phyloP scores from a whole-genome alignment of 2,329 filamentous ascomycete species.

The Cadophora luteo-olivacea region DNA sequence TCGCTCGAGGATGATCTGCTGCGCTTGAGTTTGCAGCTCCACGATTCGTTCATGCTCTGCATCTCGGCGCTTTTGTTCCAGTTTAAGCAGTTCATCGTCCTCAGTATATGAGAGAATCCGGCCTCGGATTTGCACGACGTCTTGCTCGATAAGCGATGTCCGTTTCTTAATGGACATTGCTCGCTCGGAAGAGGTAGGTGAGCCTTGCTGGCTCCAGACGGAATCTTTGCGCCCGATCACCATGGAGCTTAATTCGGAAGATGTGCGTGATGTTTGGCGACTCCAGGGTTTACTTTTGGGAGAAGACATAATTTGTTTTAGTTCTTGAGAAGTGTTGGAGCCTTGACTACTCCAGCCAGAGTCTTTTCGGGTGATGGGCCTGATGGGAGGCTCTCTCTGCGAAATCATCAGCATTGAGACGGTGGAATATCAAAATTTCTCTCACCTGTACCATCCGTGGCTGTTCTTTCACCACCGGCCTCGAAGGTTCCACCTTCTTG shows the following conservation, averaged over 20 bases:
- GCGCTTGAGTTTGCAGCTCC: slow-evolving; percentile 16
- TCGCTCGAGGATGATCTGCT: slow-evolving; percentile 16
- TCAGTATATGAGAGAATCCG: background rate
- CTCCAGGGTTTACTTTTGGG: background rate
- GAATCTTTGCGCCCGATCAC: background rate
- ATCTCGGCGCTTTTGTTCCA: background rate
- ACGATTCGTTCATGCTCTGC: slow-evolving; percentile 17
- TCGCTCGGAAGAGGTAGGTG: slow-evolving; percentile 11
- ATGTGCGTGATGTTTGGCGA: slow-evolving; percentile 3
- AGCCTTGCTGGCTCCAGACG: slow-evolving; percentile 18
- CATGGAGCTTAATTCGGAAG: background rate
- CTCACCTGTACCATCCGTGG: background rate
- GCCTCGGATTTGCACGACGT: slow-evolving; percentile 10
- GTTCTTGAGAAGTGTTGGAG: slow-evolving; percentile 8
- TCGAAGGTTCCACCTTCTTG: background rate
- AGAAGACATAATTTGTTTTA: slow-evolving; percentile 1
- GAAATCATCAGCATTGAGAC: background rate
- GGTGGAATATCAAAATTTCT: background rate
- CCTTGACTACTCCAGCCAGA: slow-evolving; percentile 18
- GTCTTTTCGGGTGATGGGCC: background rate
- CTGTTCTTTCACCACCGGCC: background rate
- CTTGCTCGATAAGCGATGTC: slow-evolving; percentile 9
- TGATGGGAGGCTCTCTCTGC: background rate
- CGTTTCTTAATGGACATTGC: slow-evolving; percentile 13
- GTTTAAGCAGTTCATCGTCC: slow-evolving; percentile 7